Percentiles rank a stretch among this genome's conserved stretches.
Evolutionary conservation across 106 monocot species (phyloP).

Genomic region (Posidonia australis): DNA sequence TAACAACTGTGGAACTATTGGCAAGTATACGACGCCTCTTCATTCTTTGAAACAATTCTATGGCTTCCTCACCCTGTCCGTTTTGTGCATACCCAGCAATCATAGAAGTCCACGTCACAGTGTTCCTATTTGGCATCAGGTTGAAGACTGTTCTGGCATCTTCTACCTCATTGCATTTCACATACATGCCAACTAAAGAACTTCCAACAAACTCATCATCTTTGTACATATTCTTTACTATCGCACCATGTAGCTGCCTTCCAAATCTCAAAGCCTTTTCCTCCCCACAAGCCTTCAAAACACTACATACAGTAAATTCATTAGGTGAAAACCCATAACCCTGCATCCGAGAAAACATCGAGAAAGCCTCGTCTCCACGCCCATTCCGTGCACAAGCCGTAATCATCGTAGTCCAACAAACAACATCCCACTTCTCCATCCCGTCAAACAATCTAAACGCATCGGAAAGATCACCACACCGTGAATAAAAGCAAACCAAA

Average conservation of each 20-base stretch:
- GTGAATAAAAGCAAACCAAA: conserved; percentile 54
- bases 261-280: conserved; percentile 51
- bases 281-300: conserved; percentile 72
- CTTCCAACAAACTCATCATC: conserved; percentile 61
- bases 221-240: conserved; percentile 41
- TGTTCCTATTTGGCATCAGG: conserved; percentile 66
- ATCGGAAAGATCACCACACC: conserved; percentile 34
- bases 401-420: conserved; percentile 81
- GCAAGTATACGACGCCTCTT: conserved; percentile 40
- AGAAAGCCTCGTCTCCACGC: conserved; percentile 33
- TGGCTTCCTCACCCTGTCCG: conserved; percentile 50
- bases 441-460: conserved; percentile 35
- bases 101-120: conserved; percentile 88
- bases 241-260: conserved; percentile 61
- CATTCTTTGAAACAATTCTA: conserved; percentile 64
- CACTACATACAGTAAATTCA: conserved; percentile 74
- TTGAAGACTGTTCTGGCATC: conserved; percentile 75
- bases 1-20: conserved; percentile 49
- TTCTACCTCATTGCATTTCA: conserved; percentile 38
- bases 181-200: conserved; percentile 71
- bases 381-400: conserved; percentile 51
- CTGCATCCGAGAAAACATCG: conserved; percentile 58
- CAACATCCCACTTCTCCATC: conserved; percentile 45
- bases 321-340: conserved; percentile 37
- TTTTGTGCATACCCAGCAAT: conserved; percentile 76